phyloP scores from a whole-genome alignment of 2,329 filamentous ascomycete genomes.

The Penicillium vulpinum region DNA sequence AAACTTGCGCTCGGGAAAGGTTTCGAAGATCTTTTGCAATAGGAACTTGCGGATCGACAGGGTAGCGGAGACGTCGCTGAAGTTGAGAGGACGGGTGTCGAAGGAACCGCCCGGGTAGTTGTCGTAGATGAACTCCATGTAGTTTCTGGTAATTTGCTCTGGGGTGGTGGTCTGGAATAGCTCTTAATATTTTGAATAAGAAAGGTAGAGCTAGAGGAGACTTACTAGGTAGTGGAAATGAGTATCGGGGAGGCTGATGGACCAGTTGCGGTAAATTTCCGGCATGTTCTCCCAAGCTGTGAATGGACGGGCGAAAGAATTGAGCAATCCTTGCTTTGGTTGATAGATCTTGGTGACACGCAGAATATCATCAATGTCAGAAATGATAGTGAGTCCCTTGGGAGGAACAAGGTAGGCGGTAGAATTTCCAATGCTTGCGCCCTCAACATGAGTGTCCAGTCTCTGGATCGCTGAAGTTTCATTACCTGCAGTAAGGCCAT shows the following conservation, averaged over 20 bases:
- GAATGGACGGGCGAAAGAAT: slow-evolving; percentile 72
- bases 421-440: slow-evolving; percentile 66
- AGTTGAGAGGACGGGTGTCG: slow-evolving; percentile 76
- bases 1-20: slow-evolving; percentile 73
- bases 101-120: slow-evolving; percentile 76
- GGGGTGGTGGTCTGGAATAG: slow-evolving; percentile 64
- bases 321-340: slow-evolving; percentile 71
- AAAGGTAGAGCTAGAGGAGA: neutral
- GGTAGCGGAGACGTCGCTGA: slow-evolving; percentile 71
- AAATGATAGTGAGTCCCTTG: slow-evolving; percentile 69
- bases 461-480: slow-evolving; percentile 65
- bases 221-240: slow-evolving; percentile 72
- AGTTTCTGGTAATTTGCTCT: slow-evolving; percentile 73
- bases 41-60: slow-evolving; percentile 69
- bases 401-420: slow-evolving; percentile 75
- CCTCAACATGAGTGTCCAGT: slow-evolving; percentile 67
- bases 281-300: slow-evolving; percentile 78
- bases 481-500: slow-evolving; percentile 62
- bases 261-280: slow-evolving; percentile 75
- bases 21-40: slow-evolving; percentile 70
- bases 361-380: slow-evolving; percentile 78
- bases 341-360: slow-evolving; percentile 79
- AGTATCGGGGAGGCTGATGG: slow-evolving; percentile 61
- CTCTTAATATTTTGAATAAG: neutral
- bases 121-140: slow-evolving; percentile 75